Conservation (phyloP, 2,329 filamentous ascomycete species). For the Trichoderma harzianum region DNA sequence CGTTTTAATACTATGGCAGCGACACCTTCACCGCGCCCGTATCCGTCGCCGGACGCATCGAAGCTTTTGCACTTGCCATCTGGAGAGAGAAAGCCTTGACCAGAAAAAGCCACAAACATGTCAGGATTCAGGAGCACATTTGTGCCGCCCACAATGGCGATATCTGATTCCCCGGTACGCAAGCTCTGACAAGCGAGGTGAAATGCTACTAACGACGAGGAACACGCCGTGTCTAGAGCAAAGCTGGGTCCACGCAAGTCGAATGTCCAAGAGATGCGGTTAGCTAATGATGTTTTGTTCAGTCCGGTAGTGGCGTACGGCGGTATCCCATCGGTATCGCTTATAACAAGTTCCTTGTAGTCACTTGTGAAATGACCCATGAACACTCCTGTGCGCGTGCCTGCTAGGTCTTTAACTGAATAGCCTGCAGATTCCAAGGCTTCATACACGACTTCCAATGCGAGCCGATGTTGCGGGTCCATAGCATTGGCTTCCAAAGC, state of each 20-base stretch:
- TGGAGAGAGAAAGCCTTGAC: not conserved
- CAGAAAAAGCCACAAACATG: not conserved
- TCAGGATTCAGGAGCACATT: not conserved
- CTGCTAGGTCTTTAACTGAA: not conserved
- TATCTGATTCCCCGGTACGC: not conserved
- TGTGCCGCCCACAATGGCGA: not conserved
- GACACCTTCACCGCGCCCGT: conserved; percentile 49
- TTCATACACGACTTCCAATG: not conserved
- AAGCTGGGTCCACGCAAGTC: not conserved
- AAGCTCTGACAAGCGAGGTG: conserved; percentile 43
- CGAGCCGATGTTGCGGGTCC: not conserved
- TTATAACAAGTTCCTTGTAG: not conserved
- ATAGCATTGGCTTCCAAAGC: not conserved
- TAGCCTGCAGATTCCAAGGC: not conserved
- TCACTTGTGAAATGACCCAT: not conserved
- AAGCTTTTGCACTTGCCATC: not conserved
- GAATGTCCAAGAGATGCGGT: not conserved
- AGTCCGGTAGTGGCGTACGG: not conserved
- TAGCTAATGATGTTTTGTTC: not conserved
- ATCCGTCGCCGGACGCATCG: not conserved
- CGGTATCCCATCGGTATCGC: not conserved
- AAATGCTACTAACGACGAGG: not conserved
- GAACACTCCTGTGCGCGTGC: not conserved
- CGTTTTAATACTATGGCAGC: conserved; percentile 51
- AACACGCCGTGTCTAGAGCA: not conserved